phyloP scores from a whole-genome alignment of 2,329 filamentous ascomycete species.

The Aspergillus neoniger region DNA sequence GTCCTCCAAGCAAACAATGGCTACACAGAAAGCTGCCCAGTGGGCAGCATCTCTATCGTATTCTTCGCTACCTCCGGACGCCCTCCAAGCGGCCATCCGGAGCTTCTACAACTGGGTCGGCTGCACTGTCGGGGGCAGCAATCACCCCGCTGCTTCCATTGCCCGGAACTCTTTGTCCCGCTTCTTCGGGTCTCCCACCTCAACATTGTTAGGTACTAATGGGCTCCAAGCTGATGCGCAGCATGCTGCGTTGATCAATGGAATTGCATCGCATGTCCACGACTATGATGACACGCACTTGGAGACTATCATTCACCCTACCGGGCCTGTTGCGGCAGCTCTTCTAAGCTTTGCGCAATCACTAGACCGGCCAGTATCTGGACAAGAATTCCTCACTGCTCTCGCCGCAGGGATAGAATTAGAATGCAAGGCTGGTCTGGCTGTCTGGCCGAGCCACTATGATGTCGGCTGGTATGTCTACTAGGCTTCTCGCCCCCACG shows the following conservation, averaged over 20 bases:
- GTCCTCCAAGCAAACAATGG: not conserved
- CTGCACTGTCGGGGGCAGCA: constrained; percentile 55
- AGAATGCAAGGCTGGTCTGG: constrained; percentile 55
- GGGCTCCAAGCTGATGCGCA: constrained; percentile 44
- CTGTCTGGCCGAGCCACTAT: constrained; percentile 58
- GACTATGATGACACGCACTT: constrained; percentile 61
- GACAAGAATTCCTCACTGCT: constrained; percentile 53
- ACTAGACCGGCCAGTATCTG: constrained; percentile 40
- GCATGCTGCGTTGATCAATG: constrained; percentile 56
- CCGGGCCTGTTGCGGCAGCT: constrained; percentile 54
- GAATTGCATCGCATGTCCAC: constrained; percentile 58
- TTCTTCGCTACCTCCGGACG: constrained; percentile 43
- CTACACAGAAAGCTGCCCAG: constrained; percentile 31
- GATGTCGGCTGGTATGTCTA: constrained; percentile 51
- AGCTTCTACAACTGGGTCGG: constrained; percentile 59
- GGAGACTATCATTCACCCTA: constrained; percentile 58
- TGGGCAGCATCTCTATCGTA: constrained; percentile 51
- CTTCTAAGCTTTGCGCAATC: constrained; percentile 48
- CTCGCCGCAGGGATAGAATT: constrained; percentile 56
- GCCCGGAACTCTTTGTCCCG: constrained; percentile 38
- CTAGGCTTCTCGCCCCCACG: not conserved
- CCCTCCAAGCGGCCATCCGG: constrained; percentile 48
- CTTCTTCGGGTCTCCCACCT: constrained; percentile 43
- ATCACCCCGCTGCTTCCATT: constrained; percentile 48
- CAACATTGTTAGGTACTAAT: constrained; percentile 37